A percentile compares a stretch with the other conserved stretches of the same genome.
Conservation (phyloP, 805 yeast species). For the Tetrapisispora pingtungensis region DNA sequence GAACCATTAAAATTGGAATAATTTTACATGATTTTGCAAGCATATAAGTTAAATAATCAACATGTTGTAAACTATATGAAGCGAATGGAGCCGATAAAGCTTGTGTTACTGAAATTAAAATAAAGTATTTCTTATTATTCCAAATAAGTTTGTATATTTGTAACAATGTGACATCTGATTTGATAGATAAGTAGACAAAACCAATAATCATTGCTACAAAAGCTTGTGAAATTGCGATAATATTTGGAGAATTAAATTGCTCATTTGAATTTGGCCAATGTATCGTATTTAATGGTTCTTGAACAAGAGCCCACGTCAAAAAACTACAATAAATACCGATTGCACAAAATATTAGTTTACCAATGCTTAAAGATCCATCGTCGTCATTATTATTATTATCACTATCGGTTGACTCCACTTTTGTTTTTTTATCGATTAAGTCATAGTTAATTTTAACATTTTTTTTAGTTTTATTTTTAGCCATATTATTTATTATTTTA, state of each 20-base stretch:
- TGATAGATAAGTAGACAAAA: conserved; percentile 39
- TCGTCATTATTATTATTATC: neutral
- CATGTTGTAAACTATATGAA: conserved; percentile 64
- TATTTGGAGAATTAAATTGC: conserved; percentile 63
- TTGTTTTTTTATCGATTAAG: too few species aligned
- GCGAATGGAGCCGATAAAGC: conserved; percentile 79
- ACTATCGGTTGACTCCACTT: too few species aligned
- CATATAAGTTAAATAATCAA: conserved; percentile 75
- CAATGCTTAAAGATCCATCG: neutral
- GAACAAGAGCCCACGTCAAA: conserved; percentile 84
- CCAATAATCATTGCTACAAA: conserved; percentile 65
- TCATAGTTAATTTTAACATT: too few species aligned
- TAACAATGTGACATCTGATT: conserved; percentile 25
- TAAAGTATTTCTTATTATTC: conserved; percentile 31
- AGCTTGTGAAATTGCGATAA: conserved; percentile 70
- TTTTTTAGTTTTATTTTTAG: too few species aligned
- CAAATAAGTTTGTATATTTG: conserved; percentile 24
- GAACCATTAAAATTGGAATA: conserved; percentile 89
- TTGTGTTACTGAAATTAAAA: conserved; percentile 59
- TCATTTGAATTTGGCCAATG: conserved; percentile 51
- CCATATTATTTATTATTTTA: too few species aligned
- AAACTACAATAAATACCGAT: conserved; percentile 78
- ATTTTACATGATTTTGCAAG: conserved; percentile 89
- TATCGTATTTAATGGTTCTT: conserved; percentile 74
- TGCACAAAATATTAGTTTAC: conserved; percentile 25